Percentiles rank a stretch among this genome's conserved stretches.
Evolutionary conservation across 345 rosid species (phyloP).

Genomic region (Cardiospermum halicacabum): DNA sequence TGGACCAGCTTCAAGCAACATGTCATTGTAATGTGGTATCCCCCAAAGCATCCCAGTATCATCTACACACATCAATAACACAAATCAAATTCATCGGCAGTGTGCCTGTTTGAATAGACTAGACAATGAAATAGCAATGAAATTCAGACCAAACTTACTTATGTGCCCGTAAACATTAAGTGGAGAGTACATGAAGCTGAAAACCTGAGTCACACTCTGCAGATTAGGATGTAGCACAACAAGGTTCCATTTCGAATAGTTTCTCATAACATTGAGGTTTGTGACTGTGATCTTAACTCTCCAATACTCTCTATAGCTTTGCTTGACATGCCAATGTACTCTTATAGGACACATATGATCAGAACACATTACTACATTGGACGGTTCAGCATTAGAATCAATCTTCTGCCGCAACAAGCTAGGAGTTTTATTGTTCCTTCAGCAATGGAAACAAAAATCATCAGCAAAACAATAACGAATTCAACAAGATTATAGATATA

Average conservation of each 20-base stretch:
- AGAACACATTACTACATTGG: slow-evolving; percentile 52
- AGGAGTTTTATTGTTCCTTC: slow-evolving; percentile 40
- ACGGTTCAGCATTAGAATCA: slow-evolving; percentile 29
- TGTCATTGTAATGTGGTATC: slow-evolving; percentile 59
- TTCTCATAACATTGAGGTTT: slow-evolving; percentile 51
- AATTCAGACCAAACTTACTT: slow-evolving; percentile 39
- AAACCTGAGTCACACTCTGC: slow-evolving; percentile 45
- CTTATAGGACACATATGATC: slow-evolving; percentile 71
- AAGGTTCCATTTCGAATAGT: slow-evolving; percentile 73
- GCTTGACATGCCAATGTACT: slow-evolving; percentile 91
- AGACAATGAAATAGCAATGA: too few species aligned
- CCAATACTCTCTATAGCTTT: slow-evolving; percentile 73
- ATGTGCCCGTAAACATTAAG: slow-evolving; percentile 40
- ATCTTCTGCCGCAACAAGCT: slow-evolving; percentile 36
- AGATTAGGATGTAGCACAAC: slow-evolving; percentile 81
- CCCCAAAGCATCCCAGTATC: slow-evolving; percentile 92
- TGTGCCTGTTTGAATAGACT: too few species aligned
- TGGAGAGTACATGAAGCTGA: slow-evolving; percentile 70
- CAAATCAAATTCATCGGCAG: background rate
- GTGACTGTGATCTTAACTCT: slow-evolving; percentile 67
- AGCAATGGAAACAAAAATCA: background rate
- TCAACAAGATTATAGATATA: background rate
- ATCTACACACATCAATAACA: slow-evolving; percentile 34
- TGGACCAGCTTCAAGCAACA: slow-evolving; percentile 57
- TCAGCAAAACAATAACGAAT: background rate